Percentiles rank a stretch among this genome's conserved stretches.
Conservation (phyloP, 73 alveolate species). For the Paramecium biaurelia region DNA sequence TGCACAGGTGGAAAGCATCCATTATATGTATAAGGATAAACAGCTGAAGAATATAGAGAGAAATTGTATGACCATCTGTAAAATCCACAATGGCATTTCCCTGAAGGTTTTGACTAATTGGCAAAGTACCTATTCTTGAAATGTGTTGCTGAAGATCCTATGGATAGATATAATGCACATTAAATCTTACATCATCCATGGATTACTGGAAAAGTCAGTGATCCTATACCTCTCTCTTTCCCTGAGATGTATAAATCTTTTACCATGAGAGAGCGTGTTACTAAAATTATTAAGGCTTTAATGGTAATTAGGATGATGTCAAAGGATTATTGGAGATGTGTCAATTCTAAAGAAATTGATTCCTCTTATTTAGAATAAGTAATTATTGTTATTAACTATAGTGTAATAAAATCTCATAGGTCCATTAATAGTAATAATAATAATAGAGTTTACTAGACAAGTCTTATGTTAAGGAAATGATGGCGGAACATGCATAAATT, state of each 20-base stretch:
- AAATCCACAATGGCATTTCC: conserved; percentile 56
- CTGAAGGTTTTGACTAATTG: conserved; percentile 54
- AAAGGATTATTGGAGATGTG: not conserved
- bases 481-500: conserved; percentile 1
- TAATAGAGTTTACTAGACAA: not conserved
- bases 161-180: conserved; percentile 86
- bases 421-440: not conserved
- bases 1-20: conserved; percentile 88
- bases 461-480: conserved; percentile 16
- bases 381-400: not conserved
- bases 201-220: conserved; percentile 37
- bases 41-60: conserved; percentile 8
- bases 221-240: conserved; percentile 36
- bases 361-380: not conserved
- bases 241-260: conserved; percentile 39
- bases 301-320: conserved; percentile 28
- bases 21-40: conserved; percentile 68
- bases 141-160: conserved; percentile 83
- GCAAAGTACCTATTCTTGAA: conserved; percentile 85
- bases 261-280: not conserved
- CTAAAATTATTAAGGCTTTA: not conserved
- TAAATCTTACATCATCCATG: conserved; percentile 58
- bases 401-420: not conserved
- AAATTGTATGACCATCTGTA: not conserved
- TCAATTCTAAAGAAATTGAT: not conserved